These are phyloP conservation scores for Fistulifera solaris DNA, from an alignment of 108 stramenopile genomes.

Conservation along the genomic window DNA sequence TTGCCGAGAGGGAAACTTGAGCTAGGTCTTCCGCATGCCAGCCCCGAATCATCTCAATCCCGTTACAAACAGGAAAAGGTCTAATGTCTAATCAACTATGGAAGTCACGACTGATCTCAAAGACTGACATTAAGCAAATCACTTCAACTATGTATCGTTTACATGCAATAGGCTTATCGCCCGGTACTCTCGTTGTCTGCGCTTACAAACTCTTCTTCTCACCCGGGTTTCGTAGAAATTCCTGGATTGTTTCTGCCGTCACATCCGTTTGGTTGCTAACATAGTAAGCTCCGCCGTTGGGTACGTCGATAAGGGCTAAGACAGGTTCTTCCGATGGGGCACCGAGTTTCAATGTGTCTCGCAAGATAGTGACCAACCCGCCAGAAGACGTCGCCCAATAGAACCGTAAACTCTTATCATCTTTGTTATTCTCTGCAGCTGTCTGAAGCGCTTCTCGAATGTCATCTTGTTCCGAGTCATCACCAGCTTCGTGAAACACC, in stretches of 20 bases:
- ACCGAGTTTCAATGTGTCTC: conserved; percentile 29
- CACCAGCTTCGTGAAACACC: conserved; percentile 47
- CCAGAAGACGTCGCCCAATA: conserved; percentile 29
- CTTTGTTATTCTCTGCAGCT: conserved; percentile 31
- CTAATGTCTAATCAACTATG: too few relatives aligned
- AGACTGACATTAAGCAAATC: too few relatives aligned
- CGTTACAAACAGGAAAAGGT: too few relatives aligned
- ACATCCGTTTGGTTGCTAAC: conserved; percentile 24
- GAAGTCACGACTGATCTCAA: too few relatives aligned
- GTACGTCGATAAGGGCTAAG: conserved; percentile 53
- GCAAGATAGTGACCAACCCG: conserved; percentile 24
- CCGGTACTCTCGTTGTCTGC: too few relatives aligned
- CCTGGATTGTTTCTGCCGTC: conserved; percentile 28
- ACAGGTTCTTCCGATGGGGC: conserved; percentile 16
- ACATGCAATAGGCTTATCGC: too few relatives aligned
- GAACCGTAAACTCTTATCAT: conserved; percentile 36
- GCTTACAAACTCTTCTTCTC: conserved; percentile 1
- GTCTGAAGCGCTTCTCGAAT: conserved; percentile 33
- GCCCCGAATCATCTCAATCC: too few relatives aligned
- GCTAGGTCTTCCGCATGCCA: too few relatives aligned
- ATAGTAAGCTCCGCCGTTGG: conserved; percentile 48
- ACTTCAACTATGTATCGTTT: too few relatives aligned
- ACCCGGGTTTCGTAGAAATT: conserved; percentile 4
- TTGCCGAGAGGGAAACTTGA: too few relatives aligned
- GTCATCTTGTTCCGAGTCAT: conserved; percentile 52